Base-by-base conservation (phyloP, 192 early-diverging fungal species). In the Coemansia sp. region DNA sequence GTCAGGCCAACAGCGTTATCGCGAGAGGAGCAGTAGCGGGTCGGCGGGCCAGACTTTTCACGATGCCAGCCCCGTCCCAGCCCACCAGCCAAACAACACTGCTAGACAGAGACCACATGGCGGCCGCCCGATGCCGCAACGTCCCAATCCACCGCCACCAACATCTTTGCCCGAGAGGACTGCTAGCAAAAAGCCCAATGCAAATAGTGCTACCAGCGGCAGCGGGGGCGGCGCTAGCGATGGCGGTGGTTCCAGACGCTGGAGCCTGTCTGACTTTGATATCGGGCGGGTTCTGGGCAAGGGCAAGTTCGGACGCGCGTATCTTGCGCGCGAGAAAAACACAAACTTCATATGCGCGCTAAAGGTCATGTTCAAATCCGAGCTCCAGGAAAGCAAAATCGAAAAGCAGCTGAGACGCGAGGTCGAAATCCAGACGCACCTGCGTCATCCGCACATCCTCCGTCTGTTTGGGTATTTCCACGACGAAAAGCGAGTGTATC, bases 301-400 rank as follows among this genome's bases (percentile, higher is more conserved):
- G 68, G 97, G 97, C n/a, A 95, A 97, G 64, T 99, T 98, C 86
- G 97, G 97, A 0, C 86, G 91, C 26, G 97, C 98, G 1, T 99
- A 95, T 71, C 72, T 96, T 12, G 96, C 96, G 6, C 86, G 92
- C 45, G 97, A 98, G 71, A 94, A 91, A 63, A 85, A 84, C 45
- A 90, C 86, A 41, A 91, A 92, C 41, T 97, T 88, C 73, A 86
- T 99, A 13, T 91, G 96, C 21, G 97, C 95, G 7, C 86, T 99
- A 47, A 99, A 99, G 68, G 88, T 97, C 13, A 62, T 99, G 54
- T 90, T 90, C 63, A 99, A 98, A 83, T 54, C 70, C 1, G 94
- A 98, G 66, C 80, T 99, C 0, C 61, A 83, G n/a, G 80, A 88
- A 39, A 73, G 71, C 55, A 91, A 90, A 60, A 89, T 95, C 52